Evolutionary conservation across 2,329 filamentous ascomycete species (phyloP).

Genomic region (Mycogone perniciosa): DNA sequence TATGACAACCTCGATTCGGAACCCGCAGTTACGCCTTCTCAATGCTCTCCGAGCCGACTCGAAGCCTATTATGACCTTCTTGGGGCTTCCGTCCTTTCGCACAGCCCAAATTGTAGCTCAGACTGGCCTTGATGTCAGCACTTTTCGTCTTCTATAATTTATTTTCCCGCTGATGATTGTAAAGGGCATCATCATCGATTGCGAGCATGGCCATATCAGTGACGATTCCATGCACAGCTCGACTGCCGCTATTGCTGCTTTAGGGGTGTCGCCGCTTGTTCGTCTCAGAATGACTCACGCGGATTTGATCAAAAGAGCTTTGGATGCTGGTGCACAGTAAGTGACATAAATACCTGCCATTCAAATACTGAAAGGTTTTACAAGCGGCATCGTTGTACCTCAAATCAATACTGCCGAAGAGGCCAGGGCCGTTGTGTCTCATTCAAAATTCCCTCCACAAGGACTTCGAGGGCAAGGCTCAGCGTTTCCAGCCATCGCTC

Average conservation of each 20-base stretch:
- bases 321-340: constrained; percentile 37
- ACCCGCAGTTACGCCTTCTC: constrained; percentile 36
- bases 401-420: constrained; percentile 38
- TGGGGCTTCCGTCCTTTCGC: constrained; percentile 41
- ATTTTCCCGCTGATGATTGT: background rate
- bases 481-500: constrained; percentile 34
- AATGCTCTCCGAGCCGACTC: constrained; percentile 35
- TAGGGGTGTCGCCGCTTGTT: constrained; percentile 36
- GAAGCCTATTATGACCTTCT: constrained; percentile 42
- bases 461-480: constrained; percentile 39
- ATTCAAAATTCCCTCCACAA: constrained; percentile 38
- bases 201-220: constrained; percentile 38
- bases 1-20: constrained; percentile 26
- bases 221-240: constrained; percentile 40
- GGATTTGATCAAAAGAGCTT: constrained; percentile 36
- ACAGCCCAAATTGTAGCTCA: constrained; percentile 42
- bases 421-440: constrained; percentile 31
- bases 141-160: background rate
- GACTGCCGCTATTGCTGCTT: constrained; percentile 36
- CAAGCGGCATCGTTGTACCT: constrained; percentile 35
- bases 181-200: constrained; percentile 39
- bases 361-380: background rate
- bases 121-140: constrained; percentile 36
- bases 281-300: constrained; percentile 28
- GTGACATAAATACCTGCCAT: background rate